These are phyloP conservation scores for Lecanicillium sp. DNA, from an alignment of 2,329 filamentous ascomycete species.

Conservation along the genomic window DNA sequence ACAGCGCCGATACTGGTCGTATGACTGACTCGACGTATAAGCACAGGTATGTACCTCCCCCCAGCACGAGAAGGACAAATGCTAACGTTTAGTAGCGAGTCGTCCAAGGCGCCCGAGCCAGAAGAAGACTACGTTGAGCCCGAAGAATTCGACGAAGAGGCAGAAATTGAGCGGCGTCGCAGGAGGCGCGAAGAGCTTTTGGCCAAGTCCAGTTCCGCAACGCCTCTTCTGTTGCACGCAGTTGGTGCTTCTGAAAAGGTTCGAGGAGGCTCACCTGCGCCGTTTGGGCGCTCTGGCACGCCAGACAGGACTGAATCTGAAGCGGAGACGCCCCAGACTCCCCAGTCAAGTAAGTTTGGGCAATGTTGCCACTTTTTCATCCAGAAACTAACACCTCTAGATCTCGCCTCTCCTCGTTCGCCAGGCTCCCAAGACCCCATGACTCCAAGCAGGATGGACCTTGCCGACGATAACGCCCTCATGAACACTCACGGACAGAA, in stretches of 20 bases:
- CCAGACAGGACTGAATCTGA: constrained; percentile 16
- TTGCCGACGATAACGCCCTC: constrained; percentile 60
- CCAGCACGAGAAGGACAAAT: background rate
- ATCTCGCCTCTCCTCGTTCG: constrained; percentile 32
- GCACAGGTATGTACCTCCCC: constrained; percentile 5
- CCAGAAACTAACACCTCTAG: constrained; percentile 16
- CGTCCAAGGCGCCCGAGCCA: constrained; percentile 20
- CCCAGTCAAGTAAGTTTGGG: constrained; percentile 37
- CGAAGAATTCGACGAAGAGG: constrained; percentile 68
- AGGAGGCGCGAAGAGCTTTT: constrained; percentile 78
- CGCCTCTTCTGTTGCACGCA: constrained; percentile 68
- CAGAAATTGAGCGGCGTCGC: constrained; percentile 76
- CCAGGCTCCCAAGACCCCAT: constrained; percentile 41
- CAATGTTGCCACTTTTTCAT: no score
- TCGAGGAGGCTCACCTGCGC: constrained; percentile 46
- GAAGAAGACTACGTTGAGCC: constrained; percentile 43
- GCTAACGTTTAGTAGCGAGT: constrained; percentile 1
- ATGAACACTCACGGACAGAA: constrained; percentile 49
- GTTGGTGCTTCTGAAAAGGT: constrained; percentile 54
- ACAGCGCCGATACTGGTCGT: constrained; percentile 20
- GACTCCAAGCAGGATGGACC: constrained; percentile 52
- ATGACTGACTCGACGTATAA: constrained; percentile 1
- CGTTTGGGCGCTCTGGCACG: constrained; percentile 20
- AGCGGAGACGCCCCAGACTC: constrained; percentile 37
- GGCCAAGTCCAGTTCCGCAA: constrained; percentile 70